Base-by-base conservation (phyloP, 1,139 yeast species). In the Suhomyces kunorum region DNA sequence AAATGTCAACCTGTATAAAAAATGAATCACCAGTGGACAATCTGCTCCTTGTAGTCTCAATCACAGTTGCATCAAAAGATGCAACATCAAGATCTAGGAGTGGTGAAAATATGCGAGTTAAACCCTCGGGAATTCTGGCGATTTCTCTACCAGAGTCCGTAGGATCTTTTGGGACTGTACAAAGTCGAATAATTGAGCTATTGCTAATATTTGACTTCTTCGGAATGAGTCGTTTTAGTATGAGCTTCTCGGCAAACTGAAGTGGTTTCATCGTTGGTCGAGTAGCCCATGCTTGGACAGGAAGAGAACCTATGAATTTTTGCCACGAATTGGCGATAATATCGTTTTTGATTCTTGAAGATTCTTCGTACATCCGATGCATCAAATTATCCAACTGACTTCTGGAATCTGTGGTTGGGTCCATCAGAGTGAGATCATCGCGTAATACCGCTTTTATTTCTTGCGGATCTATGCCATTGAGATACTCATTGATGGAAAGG, bases 231-330 rank as follows among this genome's bases (percentile, higher is more conserved):
- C 64, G 54, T 38, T 50, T 64, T 9, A 84, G 55, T 5, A 64
- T 57, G 32, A 83, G 56, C 18, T 54, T 59, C 27, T 84, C 78
- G 13, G 78, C 76, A 55, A 75, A 78, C 38, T 69, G 56, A 6
- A 83, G 62, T 0, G 82, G 74, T 32, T 66, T 67, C 29, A 71
- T 52, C 0, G 87, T 83, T 0, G 94, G 87, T 36, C 96, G 66
- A 0, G 95, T 87, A 8, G 95, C 89, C 87, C 90, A 84, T 2
- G 88, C 90, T 39, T 80, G 82, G 0, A 85, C 79, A 46, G 81
- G 83, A 19, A 87, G 53, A 1, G 88, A 73, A 0, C 97, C 97
- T 17, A 88, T 68, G 52, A 71, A 83, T 29, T 63, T 53, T 22
- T 48, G 50, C 70, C 71, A 64, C 27, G 44, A 36, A 19, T 30